A percentile compares a stretch with the other conserved stretches of the same genome.
Evolutionary conservation across 768 basidiomycete species (phyloP).

Genomic region (Rhizopogon vesiculosus): DNA sequence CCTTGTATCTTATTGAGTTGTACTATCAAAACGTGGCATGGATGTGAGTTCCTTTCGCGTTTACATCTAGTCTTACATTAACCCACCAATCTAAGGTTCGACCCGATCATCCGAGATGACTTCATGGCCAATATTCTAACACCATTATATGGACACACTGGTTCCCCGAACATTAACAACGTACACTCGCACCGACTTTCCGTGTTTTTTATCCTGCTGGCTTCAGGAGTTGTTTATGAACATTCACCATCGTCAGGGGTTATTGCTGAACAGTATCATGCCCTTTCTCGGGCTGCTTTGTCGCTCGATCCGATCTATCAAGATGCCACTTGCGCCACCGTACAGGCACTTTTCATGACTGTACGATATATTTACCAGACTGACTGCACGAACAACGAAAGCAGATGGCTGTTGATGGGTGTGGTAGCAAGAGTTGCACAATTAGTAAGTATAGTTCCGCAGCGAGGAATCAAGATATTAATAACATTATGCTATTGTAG

Average conservation of each 20-base stretch:
- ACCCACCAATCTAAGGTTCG: constrained; percentile 31
- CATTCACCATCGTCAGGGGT: constrained; percentile 25
- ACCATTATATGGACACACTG: constrained; percentile 36
- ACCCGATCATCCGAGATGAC: constrained; percentile 39
- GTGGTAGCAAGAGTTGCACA: constrained; percentile 38
- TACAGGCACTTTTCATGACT: constrained; percentile 44
- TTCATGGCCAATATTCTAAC: constrained; percentile 36
- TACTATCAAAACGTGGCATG: constrained; percentile 43
- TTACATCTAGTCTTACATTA: not conserved
- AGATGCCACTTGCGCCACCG: constrained; percentile 41
- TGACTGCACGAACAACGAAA: constrained; percentile 39
- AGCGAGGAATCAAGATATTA: not conserved
- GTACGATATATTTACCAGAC: constrained; percentile 37
- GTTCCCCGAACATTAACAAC: constrained; percentile 25
- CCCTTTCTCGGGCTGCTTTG: constrained; percentile 43
- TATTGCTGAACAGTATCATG: constrained; percentile 39
- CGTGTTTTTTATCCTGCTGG: constrained; percentile 48
- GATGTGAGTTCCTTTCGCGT: constrained; percentile 34
- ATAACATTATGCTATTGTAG: constrained; percentile 22
- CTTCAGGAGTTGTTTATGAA: constrained; percentile 44
- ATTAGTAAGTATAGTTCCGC: constrained; percentile 30
- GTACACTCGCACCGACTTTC: constrained; percentile 45
- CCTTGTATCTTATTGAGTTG: constrained; percentile 34
- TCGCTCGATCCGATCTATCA: constrained; percentile 39
- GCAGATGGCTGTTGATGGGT: constrained; percentile 46